Evolutionary conservation across 2,329 filamentous ascomycete species (phyloP).

Genomic region (Aspergillus unguis): DNA sequence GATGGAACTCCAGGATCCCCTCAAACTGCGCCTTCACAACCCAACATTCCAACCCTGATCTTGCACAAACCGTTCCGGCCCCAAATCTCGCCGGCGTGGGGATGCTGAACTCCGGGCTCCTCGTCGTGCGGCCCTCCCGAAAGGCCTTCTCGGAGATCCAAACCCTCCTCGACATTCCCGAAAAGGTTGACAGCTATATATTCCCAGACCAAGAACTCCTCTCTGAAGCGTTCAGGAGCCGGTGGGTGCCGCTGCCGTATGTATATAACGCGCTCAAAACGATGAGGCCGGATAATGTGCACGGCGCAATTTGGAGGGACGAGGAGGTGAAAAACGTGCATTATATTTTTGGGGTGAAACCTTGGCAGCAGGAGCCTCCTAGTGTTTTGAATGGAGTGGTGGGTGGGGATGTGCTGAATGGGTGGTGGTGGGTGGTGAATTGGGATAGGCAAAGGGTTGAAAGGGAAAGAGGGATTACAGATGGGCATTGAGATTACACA

Average conservation of each 20-base stretch:
- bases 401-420: constrained; percentile 48
- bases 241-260: constrained; percentile 54
- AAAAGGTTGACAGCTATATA: constrained; percentile 30
- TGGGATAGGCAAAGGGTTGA: constrained; percentile 49
- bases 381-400: constrained; percentile 10
- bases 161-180: constrained; percentile 17
- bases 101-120: constrained; percentile 60
- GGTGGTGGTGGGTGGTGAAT: constrained; percentile 58
- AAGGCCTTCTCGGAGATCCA: constrained; percentile 53
- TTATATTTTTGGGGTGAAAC: constrained; percentile 61
- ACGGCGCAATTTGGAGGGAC: constrained; percentile 59
- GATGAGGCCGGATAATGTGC: constrained; percentile 52
- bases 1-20: constrained; percentile 35
- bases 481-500: not conserved
- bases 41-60: constrained; percentile 46
- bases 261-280: constrained; percentile 62
- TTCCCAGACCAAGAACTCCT: constrained; percentile 11
- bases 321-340: constrained; percentile 61
- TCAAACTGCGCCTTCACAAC: constrained; percentile 61
- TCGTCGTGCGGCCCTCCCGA: constrained; percentile 58
- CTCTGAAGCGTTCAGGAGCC: constrained; percentile 2
- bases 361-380: constrained; percentile 53
- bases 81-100: constrained; percentile 50
- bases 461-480: constrained; percentile 23
- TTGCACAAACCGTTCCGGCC: constrained; percentile 42